Evolutionary conservation across 345 rosid genomes (phyloP), one percentile per base, ranked within the genome.

Genomic region (Sonneratia alba): DNA sequence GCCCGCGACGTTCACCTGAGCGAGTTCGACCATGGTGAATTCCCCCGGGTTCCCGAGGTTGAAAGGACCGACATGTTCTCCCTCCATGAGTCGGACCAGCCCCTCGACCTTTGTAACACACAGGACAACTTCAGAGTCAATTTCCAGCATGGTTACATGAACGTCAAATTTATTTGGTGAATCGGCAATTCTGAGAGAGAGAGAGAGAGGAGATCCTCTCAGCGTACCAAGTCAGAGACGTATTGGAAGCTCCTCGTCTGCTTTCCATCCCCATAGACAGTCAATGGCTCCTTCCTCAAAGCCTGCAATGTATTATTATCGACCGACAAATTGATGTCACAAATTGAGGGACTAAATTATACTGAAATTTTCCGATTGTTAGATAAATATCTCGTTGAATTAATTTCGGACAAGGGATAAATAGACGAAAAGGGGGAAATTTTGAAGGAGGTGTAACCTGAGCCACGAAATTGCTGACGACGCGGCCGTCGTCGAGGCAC

Each of bases 1-100:
- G 32, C 32, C 32, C 32, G 32, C 32, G 32, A 27, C 32, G 32
- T 65, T 42, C 51, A 93, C 98, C 96, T 92, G 75, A 16, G 99
- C 99, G 3, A 95, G 98, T 76, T 92, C 98, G 71, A 95, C 91
- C 95, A 87, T 89, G 79, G 95, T 89, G 75, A 87, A 89, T 79
- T 89, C 95, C 22, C 91, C 88, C 6, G 95, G 95, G 67, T 89
- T 89, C 14, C 95, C 95, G 5, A 89, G 88, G 68, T 89, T 89
- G 82, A 89, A 95, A 59, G 98, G 99, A 2, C 97, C 99, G 6
- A 92, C 97, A 34, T 92, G 96, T 64, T 95, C 93, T 14, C 99
- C 92, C 85, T 95, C 99, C 99, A 95, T 92, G 71, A 95, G 76
- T 38, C 98, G 90, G 84, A 92, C 86, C 69, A 92, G 82, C 72